phyloP scores from a whole-genome alignment of 768 basidiomycete species.

The Rubroboletus satanas region DNA sequence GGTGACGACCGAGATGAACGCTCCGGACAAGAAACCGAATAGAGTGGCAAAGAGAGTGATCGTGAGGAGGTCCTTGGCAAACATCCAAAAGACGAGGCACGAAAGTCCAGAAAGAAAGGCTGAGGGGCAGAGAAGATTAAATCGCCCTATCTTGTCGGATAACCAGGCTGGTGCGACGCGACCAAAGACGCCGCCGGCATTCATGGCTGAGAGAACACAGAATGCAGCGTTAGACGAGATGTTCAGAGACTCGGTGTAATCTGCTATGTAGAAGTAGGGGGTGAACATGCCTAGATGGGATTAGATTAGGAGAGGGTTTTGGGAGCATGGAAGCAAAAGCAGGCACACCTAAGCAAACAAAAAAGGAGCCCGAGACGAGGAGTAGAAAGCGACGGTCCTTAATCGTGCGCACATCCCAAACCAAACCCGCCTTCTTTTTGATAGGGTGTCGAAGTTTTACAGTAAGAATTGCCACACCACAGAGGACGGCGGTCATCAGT shows the following conservation, averaged over 20 bases:
- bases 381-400: slow-evolving; percentile 51
- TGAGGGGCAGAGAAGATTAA: slow-evolving; percentile 62
- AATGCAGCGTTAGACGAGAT: slow-evolving; percentile 42
- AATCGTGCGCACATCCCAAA: slow-evolving; percentile 31
- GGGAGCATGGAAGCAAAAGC: not conserved
- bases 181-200: slow-evolving; percentile 62
- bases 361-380: slow-evolving; percentile 49
- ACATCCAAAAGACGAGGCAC: slow-evolving; percentile 56
- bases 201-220: slow-evolving; percentile 62
- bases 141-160: slow-evolving; percentile 62
- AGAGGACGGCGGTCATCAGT: slow-evolving; percentile 46
- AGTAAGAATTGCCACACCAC: slow-evolving; percentile 44
- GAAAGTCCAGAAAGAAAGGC: slow-evolving; percentile 61
- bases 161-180: slow-evolving; percentile 61
- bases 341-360: slow-evolving; percentile 57
- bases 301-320: slow-evolving; percentile 2
- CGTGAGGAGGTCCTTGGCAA: slow-evolving; percentile 36
- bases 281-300: slow-evolving; percentile 56
- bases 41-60: slow-evolving; percentile 50
- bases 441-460: slow-evolving; percentile 35
- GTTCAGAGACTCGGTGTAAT: slow-evolving; percentile 45
- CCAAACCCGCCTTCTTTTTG: slow-evolving; percentile 16
- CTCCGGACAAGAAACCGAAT: slow-evolving; percentile 66
- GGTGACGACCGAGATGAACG: slow-evolving; percentile 63
- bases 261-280: slow-evolving; percentile 67